These are phyloP conservation scores for Tetrapisispora phaffii DNA, from an alignment of 805 yeast genomes.

Conservation along the genomic window DNA sequence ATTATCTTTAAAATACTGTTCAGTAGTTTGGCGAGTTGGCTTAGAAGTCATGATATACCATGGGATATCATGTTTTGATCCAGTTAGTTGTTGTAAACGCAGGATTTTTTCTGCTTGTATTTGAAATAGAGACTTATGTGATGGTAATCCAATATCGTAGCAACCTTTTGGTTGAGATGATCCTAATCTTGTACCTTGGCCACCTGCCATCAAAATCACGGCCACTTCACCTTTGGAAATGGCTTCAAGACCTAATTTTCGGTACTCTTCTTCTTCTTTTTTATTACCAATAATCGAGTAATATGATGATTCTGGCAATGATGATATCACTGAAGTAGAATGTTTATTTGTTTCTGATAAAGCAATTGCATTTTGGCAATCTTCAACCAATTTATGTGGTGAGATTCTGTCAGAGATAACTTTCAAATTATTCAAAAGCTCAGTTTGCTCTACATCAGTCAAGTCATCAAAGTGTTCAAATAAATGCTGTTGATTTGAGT, in stretches of 20 bases:
- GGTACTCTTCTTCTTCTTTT: conserved; percentile 34
- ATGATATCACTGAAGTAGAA: conserved; percentile 26
- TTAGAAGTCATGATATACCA: conserved; percentile 95
- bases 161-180: conserved; percentile 90
- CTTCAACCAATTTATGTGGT: conserved; percentile 30
- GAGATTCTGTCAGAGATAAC: conserved; percentile 11
- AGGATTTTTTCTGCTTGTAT: conserved; percentile 82
- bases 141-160: conserved; percentile 76
- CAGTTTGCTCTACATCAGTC: conserved; percentile 27
- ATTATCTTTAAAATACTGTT: conserved; percentile 52
- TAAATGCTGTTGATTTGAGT: conserved; percentile 46
- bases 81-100: conserved; percentile 41
- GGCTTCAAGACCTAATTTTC: conserved; percentile 51
- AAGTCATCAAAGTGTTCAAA: conserved; percentile 40
- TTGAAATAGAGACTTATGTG: conserved; percentile 76
- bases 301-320: conserved; percentile 49
- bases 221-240: conserved; percentile 70
- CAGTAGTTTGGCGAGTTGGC: conserved; percentile 73
- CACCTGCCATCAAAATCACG: conserved; percentile 92
- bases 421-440: conserved; percentile 29
- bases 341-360: conserved; percentile 26
- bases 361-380: conserved; percentile 35
- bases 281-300: conserved; percentile 35
- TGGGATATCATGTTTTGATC: conserved; percentile 34
- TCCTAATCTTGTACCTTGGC: conserved; percentile 94